phyloP scores from a whole-genome alignment of 306 rosid genomes.

The Vigna mungo region DNA sequence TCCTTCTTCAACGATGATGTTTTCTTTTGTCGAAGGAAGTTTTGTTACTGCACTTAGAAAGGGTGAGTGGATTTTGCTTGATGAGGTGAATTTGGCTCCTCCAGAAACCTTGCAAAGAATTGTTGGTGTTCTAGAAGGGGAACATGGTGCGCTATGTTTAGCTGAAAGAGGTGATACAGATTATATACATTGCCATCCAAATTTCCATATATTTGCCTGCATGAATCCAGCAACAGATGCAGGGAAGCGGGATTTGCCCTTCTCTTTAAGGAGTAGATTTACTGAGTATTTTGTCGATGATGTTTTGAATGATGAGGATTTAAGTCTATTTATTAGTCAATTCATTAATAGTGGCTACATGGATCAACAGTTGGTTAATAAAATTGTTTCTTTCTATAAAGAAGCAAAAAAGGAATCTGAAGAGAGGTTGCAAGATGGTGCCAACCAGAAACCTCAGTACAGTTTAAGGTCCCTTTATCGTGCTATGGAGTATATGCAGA shows the following conservation, averaged over 20 bases:
- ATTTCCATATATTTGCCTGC: conserved; percentile 92
- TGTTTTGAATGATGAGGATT: conserved; percentile 75
- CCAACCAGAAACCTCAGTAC: conserved; percentile 90
- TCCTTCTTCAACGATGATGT: conserved; percentile 75
- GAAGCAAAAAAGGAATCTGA: conserved; percentile 73
- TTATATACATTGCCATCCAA: conserved; percentile 75
- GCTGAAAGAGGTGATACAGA: conserved; percentile 92
- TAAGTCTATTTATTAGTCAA: conserved; percentile 63
- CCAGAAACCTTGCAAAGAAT: conserved; percentile 94
- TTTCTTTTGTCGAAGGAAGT: conserved; percentile 96
- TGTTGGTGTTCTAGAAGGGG: conserved; percentile 92
- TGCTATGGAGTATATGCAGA: conserved; percentile 78
- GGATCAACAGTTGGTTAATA: conserved; percentile 51
- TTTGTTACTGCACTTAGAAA: conserved; percentile 85
- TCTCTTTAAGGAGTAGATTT: conserved; percentile 87
- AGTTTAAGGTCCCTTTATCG: conserved; percentile 96
- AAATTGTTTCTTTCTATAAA: conserved; percentile 74
- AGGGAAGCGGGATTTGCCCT: conserved; percentile 92
- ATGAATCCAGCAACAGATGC: conserved; percentile 99
- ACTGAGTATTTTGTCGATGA: conserved; percentile 93
- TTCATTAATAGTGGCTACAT: conserved; percentile 54
- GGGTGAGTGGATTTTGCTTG: conserved; percentile 97
- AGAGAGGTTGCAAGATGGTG: conserved; percentile 93
- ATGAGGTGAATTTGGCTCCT: conserved; percentile 98
- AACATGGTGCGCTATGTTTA: conserved; percentile 77